Base-by-base conservation (phyloP, 1,284 basidiomycete genomes). In the Entoloma clypeatum region DNA sequence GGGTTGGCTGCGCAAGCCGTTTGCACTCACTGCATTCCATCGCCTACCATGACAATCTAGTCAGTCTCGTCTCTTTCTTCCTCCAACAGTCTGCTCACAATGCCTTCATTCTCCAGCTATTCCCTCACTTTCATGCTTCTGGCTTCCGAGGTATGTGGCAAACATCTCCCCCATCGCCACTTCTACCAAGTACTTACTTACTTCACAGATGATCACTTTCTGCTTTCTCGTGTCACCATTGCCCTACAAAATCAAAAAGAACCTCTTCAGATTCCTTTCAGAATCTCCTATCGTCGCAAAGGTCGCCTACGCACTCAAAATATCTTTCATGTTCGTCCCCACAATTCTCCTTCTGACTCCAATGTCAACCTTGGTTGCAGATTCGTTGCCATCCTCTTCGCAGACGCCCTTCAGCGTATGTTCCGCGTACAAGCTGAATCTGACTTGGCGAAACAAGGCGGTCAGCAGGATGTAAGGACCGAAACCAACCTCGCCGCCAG, bases 391-490 rank as follows among this genome's bases (percentile, higher is more conserved):
- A 79, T 97, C 5, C 68, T 90, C 30, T 92, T 92, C 53, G 69
- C 81, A n/a, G 93, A 97, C 54, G 92, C 94, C 18, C 72, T 95
- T 29, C 93, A 97, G 65, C 78, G 93, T 50, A 94, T 96, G 89
- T 80, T 87, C 70, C 80, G 90, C 44, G 83, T 95, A 26, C 82
- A 84, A 11, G 74, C 79, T 4, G 86, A 92, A 64, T 67, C 78
- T 0, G 85, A 93, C 30, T 58, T 77, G 16, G 81, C 86, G 11
- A 90, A 86, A 58, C 60, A n/a, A n/a, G n/a, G 71, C 32, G 74
- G 74, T 21, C 72, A 58, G 3, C 59, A 65, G 32, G 74, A 92
- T 56, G 78, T 81, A 3, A 75, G 86, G 39, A 79, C 81, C 2
- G 92, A 96, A 62, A 87, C 88, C 30, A 90, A 81, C 63, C 75